Base-by-base conservation (phyloP, 169 alveolate genomes). In the Besnoitia besnoiti region DNA sequence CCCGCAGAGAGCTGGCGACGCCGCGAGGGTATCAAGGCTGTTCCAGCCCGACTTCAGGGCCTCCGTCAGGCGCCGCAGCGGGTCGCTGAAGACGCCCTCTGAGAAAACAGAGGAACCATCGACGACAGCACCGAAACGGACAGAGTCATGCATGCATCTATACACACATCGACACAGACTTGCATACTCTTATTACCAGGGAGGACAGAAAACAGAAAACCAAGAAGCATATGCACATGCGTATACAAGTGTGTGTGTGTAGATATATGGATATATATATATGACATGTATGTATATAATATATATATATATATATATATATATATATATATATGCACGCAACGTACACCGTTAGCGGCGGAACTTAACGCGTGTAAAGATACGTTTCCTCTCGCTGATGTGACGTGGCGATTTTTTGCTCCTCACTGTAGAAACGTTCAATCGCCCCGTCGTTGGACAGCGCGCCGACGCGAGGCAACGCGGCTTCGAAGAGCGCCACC, bases 401-500 rank as follows among this genome's bases (percentile, higher is more conserved):
- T n/a, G n/a, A n/a, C n/a, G n/a, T n/a, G n/a, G n/a, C n/a, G n/a
- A n/a, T n/a, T n/a, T n/a, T n/a, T n/a, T n/a, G 2, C 39, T n/a
- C 27, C 82, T 73, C n/a, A 73, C 82, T 37, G 82, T 73, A 73
- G 82, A 73, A 73, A 19, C 82, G 16, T n/a, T 73, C 82, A 73
- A 73, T n/a, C 47, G 82, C 82, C 8, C n/a, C 82, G 82, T 73
- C 82, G 39, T 73, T 19, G 24, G 47, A n/a, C 46, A 73, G n/a
- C n/a, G 82, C 82, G 27, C 82, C 82, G 27, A 37, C 82, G 46
- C 82, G 82, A n/a, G 82, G 82, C 8, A n/a, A 37, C 16, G 82
- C 82, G 12, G 82, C 82, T 19, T 73, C 82, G 82, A 73, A 73
- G 82, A 73, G 82, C 19, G 82, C 82, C 46, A 73, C 47, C 44